Evolutionary conservation across 352 stramenopile genomes (phyloP).

Genomic region (Phytophthora ohioensis): DNA sequence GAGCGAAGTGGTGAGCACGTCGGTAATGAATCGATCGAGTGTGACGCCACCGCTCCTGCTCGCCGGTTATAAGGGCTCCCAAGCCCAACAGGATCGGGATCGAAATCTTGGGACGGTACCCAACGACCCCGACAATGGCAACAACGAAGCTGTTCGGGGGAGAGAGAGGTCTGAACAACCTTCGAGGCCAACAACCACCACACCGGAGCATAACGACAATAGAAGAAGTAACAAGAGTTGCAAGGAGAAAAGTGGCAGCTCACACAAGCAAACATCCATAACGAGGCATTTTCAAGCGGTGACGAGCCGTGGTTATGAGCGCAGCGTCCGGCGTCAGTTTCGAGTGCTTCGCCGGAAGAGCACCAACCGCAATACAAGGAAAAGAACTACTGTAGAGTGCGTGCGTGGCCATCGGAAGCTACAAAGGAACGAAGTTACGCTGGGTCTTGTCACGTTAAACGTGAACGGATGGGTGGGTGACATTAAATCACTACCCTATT

Average conservation of each 20-base stretch:
- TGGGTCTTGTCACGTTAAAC: neutral
- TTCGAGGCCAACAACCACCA: neutral
- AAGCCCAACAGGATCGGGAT: neutral
- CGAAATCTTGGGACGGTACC: neutral
- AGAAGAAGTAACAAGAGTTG: neutral
- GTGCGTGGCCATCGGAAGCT: neutral
- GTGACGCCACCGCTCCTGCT: neutral
- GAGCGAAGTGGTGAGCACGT: too few species aligned
- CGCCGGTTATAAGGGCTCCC: neutral
- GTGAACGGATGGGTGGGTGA: neutral
- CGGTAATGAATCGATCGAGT: too few species aligned
- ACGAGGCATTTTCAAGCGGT: neutral
- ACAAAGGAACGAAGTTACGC: neutral
- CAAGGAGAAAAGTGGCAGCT: neutral
- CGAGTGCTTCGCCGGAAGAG: neutral
- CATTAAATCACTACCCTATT: neutral
- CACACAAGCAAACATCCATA: neutral
- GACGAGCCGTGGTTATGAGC: neutral
- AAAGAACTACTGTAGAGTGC: neutral
- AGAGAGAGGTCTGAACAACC: neutral
- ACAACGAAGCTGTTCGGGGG: neutral
- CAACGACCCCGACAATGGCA: neutral
- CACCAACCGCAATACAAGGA: too few species aligned
- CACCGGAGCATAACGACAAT: too few species aligned
- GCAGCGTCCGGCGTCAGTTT: neutral